Base-by-base conservation (phyloP, 345 rosid species). In the Diplotaxis tenuifolia region DNA sequence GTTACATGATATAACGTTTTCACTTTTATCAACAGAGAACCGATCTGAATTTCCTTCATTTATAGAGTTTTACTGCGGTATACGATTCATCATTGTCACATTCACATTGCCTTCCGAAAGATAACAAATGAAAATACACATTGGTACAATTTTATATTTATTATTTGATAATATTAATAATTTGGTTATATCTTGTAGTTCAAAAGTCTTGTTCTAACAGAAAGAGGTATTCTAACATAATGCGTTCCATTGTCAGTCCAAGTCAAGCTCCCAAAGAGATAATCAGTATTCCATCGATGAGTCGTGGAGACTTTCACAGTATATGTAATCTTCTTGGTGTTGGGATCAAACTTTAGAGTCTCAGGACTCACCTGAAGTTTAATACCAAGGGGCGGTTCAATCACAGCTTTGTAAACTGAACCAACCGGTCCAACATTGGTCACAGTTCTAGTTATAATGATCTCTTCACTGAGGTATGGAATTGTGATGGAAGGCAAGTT, bases 241-340 rank as follows among this genome's bases (percentile, higher is more conserved):
- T 85, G 87, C 9, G 54, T 38, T n/a, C n/a, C n/a, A n/a, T n/a
- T n/a, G n/a, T n/a, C n/a, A n/a, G n/a, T n/a, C n/a, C n/a, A n/a
- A n/a, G 83, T 81, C 28, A 88, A 69, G 78, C 91, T 85, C 49
- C 94, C 94, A 80, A 88, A 88, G 19, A 7, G 76, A 71, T 80
- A 88, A 14, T 85, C 89, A 32, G 86, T 68, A 42, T 64, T 42
- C 12, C 6, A 28, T 77, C 15, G 72, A 65, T 65, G 80, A 71
- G 55, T 71, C 20, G 80, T 71, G 6, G 80, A 71, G 4, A 77
- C 55, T 65, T 47, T 77, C 45, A 77, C 80, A 29, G 45, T 65
- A 65, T 47, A 77, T 20, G 72, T 70, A 65, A 16, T 58, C 82
- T 75, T 83, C 71, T 73, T 80, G 28, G 14, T 52, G 1, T 75